These are phyloP conservation scores for Rasamsonia emersonii DNA, from an alignment of 2,329 filamentous ascomycete species.

Conservation along the genomic window DNA sequence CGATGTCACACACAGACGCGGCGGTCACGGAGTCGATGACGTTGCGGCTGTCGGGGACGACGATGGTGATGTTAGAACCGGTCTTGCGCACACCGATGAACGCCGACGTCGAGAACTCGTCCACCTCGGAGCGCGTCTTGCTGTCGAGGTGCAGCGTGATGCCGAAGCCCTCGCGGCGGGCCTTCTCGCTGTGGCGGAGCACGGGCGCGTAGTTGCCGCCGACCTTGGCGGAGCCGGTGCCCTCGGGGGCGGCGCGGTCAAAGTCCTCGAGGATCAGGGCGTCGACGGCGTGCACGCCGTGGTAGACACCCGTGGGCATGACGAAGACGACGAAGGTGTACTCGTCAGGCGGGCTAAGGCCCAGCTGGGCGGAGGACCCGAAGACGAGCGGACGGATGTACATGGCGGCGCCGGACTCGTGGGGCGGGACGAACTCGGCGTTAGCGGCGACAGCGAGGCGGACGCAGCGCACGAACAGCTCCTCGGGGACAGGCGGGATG, in stretches of 20 bases:
- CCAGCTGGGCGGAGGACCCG: constrained; percentile 78
- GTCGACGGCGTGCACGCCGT: constrained; percentile 79
- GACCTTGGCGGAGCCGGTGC: constrained; percentile 84
- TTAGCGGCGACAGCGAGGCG: constrained; percentile 78
- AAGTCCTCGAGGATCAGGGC: constrained; percentile 86
- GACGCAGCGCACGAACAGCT: constrained; percentile 67
- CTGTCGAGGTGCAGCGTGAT: constrained; percentile 93
- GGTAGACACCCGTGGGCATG: constrained; percentile 87
- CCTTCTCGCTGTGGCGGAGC: constrained; percentile 75
- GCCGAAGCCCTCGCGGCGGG: constrained; percentile 70
- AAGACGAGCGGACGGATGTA: constrained; percentile 87
- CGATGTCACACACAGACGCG: constrained; percentile 69
- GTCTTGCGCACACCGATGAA: constrained; percentile 72
- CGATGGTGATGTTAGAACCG: constrained; percentile 54
- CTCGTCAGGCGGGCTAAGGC: constrained; percentile 77
- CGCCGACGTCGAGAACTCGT: constrained; percentile 92
- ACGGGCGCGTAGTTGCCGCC: constrained; percentile 96
- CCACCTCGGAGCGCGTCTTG: constrained; percentile 71
- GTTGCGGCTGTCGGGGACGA: constrained; percentile 78
- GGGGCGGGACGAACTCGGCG: constrained; percentile 82
- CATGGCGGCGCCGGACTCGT: constrained; percentile 81
- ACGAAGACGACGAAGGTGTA: constrained; percentile 89
- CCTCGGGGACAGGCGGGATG: constrained; percentile 68
- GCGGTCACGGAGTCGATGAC: constrained; percentile 84
- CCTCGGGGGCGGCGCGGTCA: constrained; percentile 84